Conservation (phyloP, 306 rosid species). For the Fagus crenata region DNA sequence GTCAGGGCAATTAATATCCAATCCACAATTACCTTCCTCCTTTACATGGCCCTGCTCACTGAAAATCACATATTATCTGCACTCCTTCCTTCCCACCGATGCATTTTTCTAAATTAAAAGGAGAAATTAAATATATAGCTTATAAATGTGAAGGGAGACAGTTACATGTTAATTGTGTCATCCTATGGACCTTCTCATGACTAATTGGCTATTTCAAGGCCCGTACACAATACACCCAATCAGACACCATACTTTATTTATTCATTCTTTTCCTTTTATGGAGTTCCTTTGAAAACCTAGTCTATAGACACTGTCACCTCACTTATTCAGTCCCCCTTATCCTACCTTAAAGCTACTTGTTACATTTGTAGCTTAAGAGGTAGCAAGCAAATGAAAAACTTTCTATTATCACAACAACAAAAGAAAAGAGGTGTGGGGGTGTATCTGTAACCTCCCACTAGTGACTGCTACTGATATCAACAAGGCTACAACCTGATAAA, state of each 20-base stretch:
- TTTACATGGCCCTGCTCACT: background rate
- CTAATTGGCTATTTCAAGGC: background rate
- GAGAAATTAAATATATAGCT: background rate
- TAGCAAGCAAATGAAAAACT: background rate
- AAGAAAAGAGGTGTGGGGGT: background rate
- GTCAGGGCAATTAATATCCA: background rate
- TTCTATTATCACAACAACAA: background rate
- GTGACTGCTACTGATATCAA: background rate
- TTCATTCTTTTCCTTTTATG: background rate
- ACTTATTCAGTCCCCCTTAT: background rate
- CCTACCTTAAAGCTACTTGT: background rate
- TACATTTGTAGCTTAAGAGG: background rate
- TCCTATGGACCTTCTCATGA: background rate
- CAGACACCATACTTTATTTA: background rate
- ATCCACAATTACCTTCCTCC: background rate
- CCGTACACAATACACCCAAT: background rate
- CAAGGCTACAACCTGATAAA: background rate
- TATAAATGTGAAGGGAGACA: background rate
- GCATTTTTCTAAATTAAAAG: background rate
- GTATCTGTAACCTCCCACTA: background rate
- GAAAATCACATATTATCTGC: background rate
- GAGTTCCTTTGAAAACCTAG: background rate
- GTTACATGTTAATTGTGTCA: background rate
- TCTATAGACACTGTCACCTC: background rate
- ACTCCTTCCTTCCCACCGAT: background rate